A percentile compares a stretch with the other conserved stretches of the same genome.
Conservation (phyloP, 2,329 filamentous ascomycete genomes). For the Aspergillus ibericus region DNA sequence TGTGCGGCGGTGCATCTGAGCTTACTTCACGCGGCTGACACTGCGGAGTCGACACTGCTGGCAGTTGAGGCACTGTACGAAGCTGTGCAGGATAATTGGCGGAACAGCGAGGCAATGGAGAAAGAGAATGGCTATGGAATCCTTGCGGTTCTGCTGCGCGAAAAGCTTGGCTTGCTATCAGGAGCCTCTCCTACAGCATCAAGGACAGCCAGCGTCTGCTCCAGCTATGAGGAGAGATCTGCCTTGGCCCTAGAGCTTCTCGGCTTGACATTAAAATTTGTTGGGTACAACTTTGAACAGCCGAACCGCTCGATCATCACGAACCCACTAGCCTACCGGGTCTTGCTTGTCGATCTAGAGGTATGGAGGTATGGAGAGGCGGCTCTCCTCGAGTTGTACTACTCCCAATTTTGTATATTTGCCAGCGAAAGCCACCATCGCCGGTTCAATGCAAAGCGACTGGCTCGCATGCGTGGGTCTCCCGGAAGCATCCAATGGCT, state of each 20-base stretch:
- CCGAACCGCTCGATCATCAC: slow-evolving; percentile 89
- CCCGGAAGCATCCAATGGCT: not conserved
- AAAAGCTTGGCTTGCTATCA: slow-evolving; percentile 61
- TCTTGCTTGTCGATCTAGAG: slow-evolving; percentile 88
- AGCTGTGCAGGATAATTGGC: slow-evolving; percentile 87
- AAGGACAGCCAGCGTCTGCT: slow-evolving; percentile 40
- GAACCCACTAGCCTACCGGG: slow-evolving; percentile 90
- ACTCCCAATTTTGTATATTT: slow-evolving; percentile 87
- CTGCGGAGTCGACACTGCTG: slow-evolving; percentile 68
- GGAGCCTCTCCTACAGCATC: slow-evolving; percentile 40
- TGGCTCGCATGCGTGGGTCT: slow-evolving; percentile 82
- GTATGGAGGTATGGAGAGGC: slow-evolving; percentile 81
- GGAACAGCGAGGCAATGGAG: slow-evolving; percentile 98
- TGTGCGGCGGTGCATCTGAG: slow-evolving; percentile 84
- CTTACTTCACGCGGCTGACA: slow-evolving; percentile 73
- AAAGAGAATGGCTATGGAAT: slow-evolving; percentile 91
- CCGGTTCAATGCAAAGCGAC: slow-evolving; percentile 83
- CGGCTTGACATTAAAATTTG: slow-evolving; percentile 75
- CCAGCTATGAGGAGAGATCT: slow-evolving; percentile 50
- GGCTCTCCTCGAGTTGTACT: slow-evolving; percentile 83
- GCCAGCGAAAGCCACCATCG: slow-evolving; percentile 87
- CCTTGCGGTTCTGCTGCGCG: slow-evolving; percentile 76
- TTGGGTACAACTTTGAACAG: slow-evolving; percentile 79
- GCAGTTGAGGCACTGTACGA: slow-evolving; percentile 82
- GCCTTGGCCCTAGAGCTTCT: slow-evolving; percentile 63